A percentile compares a stretch with the other conserved stretches of the same genome.
Evolutionary conservation across 2,329 filamentous ascomycete species (phyloP).

Genomic region (Exophiala sp.): DNA sequence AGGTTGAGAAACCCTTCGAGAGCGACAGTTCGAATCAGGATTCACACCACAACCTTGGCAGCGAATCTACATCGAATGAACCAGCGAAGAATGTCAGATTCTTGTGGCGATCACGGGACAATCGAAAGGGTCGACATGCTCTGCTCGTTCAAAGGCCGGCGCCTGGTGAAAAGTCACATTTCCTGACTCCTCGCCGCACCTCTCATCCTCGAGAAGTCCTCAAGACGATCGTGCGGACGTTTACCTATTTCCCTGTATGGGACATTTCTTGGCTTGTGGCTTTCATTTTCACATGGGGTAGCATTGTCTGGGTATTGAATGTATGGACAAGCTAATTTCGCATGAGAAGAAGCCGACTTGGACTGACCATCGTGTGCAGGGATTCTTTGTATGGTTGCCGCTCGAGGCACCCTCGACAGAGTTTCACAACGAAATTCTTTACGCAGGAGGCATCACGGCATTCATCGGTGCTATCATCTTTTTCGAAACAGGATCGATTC

Average conservation of each 20-base stretch:
- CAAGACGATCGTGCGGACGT: conserved; percentile 44
- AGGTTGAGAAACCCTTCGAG: conserved; percentile 10
- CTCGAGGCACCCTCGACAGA: conserved; percentile 42
- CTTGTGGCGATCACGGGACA: conserved; percentile 44
- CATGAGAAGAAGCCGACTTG: not conserved
- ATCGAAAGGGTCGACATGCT: conserved; percentile 45
- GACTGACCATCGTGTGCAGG: conserved; percentile 5
- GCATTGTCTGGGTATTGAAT: conserved; percentile 51
- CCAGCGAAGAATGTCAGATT: conserved; percentile 30
- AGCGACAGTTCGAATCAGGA: conserved; percentile 4
- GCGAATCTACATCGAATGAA: conserved; percentile 21
- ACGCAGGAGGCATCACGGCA: conserved; percentile 56
- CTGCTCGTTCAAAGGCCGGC: conserved; percentile 34
- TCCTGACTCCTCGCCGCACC: conserved; percentile 34
- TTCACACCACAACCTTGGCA: not conserved
- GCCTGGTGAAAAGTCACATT: conserved; percentile 28
- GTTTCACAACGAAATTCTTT: conserved; percentile 43
- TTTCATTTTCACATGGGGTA: conserved; percentile 50
- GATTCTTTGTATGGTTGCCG: conserved; percentile 56
- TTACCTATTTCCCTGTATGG: conserved; percentile 49
- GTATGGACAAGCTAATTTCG: conserved; percentile 1
- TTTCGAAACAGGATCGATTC: conserved; percentile 58
- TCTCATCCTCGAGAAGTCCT: conserved; percentile 32
- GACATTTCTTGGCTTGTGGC: conserved; percentile 54
- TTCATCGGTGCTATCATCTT: conserved; percentile 65